Evolutionary conservation across 2,329 filamentous ascomycete genomes (phyloP), one percentile per base, ranked within the genome.

Genomic region (Ceratocystis diversiconidia): DNA sequence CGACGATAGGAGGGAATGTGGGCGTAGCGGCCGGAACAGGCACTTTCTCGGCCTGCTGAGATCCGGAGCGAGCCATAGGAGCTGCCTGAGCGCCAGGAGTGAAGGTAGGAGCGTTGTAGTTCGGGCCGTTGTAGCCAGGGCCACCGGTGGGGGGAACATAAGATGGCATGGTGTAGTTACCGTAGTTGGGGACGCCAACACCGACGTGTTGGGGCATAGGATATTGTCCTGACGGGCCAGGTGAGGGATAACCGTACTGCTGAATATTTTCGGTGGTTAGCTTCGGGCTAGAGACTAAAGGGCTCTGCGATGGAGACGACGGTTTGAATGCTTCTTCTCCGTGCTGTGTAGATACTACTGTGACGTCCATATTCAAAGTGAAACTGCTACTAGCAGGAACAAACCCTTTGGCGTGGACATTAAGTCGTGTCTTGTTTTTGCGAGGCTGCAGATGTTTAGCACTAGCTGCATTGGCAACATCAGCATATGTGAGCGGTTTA

Each of bases 61-160:
- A 95, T 1, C 88, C 84, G 68, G 85, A 91, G 70, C 92, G 87
- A 1, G 92, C 94, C 87, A 96, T 92, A 78, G 77, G 68, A 86
- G 81, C 73, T 82, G 68, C 83, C 70, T 78, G 79, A 25, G 62
- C 50, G 28, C 62, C 36, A 28, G 66, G 66, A 32, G 59, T 67
- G 43, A 67, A 67, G 25, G 59, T 12, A 36, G 66, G 63, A n/a
- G 57, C 62, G 36, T 66, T 66, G 30, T 59, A 66, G 65, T 65
- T 67, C 41, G 44, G 65, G 12, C 52, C 52, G 74, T 72, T 77
- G 71, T 71, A 76, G 61, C 72, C 75, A 69, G 71, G 76, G 68
- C 71, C 71, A 6, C 72, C 75, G 66, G 78, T 82, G 22, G 75
- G 75, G 67, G 78, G 78, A 5, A 7, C 15, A 69, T 76, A 84